Base-by-base conservation (phyloP, 345 rosid species). In the Citrus australasica region DNA sequence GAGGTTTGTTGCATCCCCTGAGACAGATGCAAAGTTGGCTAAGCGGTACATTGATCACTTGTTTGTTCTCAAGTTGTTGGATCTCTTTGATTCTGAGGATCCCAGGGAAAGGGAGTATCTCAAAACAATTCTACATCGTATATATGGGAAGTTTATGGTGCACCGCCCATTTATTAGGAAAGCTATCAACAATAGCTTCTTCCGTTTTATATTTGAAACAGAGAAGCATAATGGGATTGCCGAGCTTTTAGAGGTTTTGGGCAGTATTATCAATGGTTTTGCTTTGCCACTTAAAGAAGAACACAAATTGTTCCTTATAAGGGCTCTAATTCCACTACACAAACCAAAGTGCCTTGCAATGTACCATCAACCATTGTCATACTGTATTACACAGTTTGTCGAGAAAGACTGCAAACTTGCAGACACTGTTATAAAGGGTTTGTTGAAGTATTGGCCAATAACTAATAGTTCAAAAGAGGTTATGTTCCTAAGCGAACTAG, bases 181-280 rank as follows among this genome's bases (percentile, higher is more conserved):
- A 63, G 85, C 89, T 71, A 89, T 89, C 71, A 91, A 91, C 80
- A 89, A 91, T 71, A 89, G 89, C 75, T 91, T 91, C 81, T 91
- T 84, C 65, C 77, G 82, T 38, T 92, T 92, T 81, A 85, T 90
- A 61, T 92, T 85, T 63, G 96, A 91, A 83, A 86, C 90, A 2
- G 95, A 91, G 84, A 91, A 89, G 85, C 93, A 89, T 76, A 91
- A 87, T 69, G 95, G 95, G 77, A 89, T 87, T 73, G 90, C 90
- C 64, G 95, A 91, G 82, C 88, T 91, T 76, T 85, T 91, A 22
- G 95, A 91, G 73, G 89, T 91, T 46, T 79, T 91, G 86, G 95
- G 95, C 21, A 91, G 95, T 65, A 87, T 92, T 74, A 86, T 92
- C 82, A 92, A 90, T 73, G 96, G 97, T 4, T 90, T 92, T 87